These are phyloP conservation scores for Didymella keratinophila DNA, from an alignment of 2,329 filamentous ascomycete genomes.

Conservation along the genomic window DNA sequence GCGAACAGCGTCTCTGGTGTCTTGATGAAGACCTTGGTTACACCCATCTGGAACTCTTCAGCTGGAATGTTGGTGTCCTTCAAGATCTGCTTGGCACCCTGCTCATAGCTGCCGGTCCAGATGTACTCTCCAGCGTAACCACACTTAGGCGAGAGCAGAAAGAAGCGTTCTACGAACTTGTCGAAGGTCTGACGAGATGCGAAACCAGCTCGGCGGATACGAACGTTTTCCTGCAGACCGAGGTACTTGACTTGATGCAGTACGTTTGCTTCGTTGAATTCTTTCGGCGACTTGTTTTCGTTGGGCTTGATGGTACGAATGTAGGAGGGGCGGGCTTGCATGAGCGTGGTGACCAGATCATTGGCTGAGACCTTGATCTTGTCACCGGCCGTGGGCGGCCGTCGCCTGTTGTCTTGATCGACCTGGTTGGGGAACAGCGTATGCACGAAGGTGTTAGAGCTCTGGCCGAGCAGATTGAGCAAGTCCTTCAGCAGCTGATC, in stretches of 20 bases:
- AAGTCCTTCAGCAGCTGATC: slow-evolving; percentile 95
- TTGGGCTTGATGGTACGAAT: slow-evolving; percentile 99
- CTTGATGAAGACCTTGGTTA: slow-evolving; percentile 97
- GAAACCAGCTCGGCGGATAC: slow-evolving; percentile 94
- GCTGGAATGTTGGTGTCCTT: slow-evolving; percentile 95
- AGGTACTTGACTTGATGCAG: slow-evolving; percentile 99
- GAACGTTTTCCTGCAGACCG: slow-evolving; percentile 98
- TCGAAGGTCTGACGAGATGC: slow-evolving; percentile 97
- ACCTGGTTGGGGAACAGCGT: slow-evolving; percentile 90
- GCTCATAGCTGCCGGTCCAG: slow-evolving; percentile 87
- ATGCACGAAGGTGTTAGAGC: slow-evolving; percentile 85
- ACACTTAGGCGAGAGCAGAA: slow-evolving; percentile 89
- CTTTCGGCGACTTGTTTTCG: slow-evolving; percentile 94
- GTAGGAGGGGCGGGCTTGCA: slow-evolving; percentile 97
- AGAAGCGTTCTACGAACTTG: slow-evolving; percentile 98
- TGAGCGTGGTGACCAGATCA: slow-evolving; percentile 89
- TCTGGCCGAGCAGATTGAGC: slow-evolving; percentile 83
- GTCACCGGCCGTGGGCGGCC: slow-evolving; percentile 93
- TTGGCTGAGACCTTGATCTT: slow-evolving; percentile 96
- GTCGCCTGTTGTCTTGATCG: slow-evolving; percentile 92
- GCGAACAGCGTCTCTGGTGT: slow-evolving; percentile 96
- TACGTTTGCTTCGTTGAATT: slow-evolving; percentile 92
- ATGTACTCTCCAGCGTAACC: slow-evolving; percentile 98
- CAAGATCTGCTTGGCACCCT: slow-evolving; percentile 88
- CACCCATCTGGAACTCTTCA: slow-evolving; percentile 97